Percentiles rank a stretch among this genome's conserved stretches.
phyloP scores from a whole-genome alignment of 163 green algal genomes.

The Chloromonas sp. region DNA sequence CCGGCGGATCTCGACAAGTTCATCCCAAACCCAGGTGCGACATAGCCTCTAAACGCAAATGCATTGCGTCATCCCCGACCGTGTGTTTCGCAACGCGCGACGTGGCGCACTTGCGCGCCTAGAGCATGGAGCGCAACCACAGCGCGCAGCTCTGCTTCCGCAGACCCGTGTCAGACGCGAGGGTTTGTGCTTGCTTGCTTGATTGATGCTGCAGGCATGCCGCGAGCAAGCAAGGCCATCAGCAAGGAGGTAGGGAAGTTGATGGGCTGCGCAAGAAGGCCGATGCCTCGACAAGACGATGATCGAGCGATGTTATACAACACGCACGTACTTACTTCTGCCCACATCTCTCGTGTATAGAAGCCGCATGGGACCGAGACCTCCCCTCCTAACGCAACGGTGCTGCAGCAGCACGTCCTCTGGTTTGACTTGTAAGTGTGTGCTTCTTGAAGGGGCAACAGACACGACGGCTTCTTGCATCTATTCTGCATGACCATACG shows the following conservation, averaged over 20 bases:
- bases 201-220: not conserved
- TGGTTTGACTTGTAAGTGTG: slow-evolving; percentile 6
- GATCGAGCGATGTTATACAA: no score
- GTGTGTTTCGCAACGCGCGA: not conserved
- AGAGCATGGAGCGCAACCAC: not conserved
- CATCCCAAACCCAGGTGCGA: not conserved
- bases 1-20: not conserved
- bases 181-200: not conserved
- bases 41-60: no score
- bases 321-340: no score
- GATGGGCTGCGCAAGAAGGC: no score
- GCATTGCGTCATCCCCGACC: not conserved
- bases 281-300: no score
- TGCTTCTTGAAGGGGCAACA: not conserved
- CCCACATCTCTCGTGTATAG: no score
- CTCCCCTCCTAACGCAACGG: slow-evolving; percentile 26
- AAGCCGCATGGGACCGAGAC: not conserved
- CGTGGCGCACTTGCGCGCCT: not conserved
- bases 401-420: slow-evolving; percentile 38
- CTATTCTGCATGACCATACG: not conserved
- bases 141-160: not conserved
- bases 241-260: not conserved
- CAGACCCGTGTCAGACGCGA: not conserved
- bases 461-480: not conserved
- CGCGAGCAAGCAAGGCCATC: not conserved